Base-by-base conservation (phyloP, 2,329 filamentous ascomycete species). In the Penicillium psychrosexuale region DNA sequence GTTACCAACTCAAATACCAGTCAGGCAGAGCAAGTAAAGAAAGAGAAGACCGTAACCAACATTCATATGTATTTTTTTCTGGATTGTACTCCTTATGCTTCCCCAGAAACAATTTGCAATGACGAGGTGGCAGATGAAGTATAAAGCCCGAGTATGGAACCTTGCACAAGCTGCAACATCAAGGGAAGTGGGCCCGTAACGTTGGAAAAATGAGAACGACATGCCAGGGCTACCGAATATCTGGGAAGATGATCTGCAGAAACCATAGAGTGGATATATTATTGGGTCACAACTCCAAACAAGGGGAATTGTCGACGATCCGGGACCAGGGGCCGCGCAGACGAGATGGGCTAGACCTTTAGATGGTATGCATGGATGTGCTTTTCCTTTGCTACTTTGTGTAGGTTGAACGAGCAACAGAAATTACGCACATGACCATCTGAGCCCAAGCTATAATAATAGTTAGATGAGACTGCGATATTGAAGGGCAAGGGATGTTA, bases 181-280 rank as follows among this genome's bases (percentile, higher is more conserved):
- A 17, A 48, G 47, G 34, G 44, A 49, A 36, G 55, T 53, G 52
- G 59, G 53, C 42, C 56, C 49, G 50, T 37, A 51, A 39, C 42
- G 44, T 59, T 15, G 4, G 7, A 51, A 55, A 53, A 59, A 64
- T 61, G 56, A 33, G 30, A 45, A 24, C 13, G 34, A 56, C 47
- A 65, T 65, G 60, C 58, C 51, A 60, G 57, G 55, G 50, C 42
- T 60, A 51, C 58, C 63, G 59, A 61, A 56, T 55, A 59, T 50
- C 56, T 45, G 63, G 57, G 40, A 57, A 56, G 42, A 30, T 44
- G 57, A 59, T 62, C 61, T 57, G 49, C 61, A 61, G 38, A 36
- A 57, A 50, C 38, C 34, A 56, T 48, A 54, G 57, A 51, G 53
- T 58, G 28, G 37, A 39, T 42, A 37, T 51, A 58, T 63, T 59